These are phyloP conservation scores for Laetiporus sulphureus DNA, from an alignment of 1,284 basidiomycete genomes.

Conservation along the genomic window DNA sequence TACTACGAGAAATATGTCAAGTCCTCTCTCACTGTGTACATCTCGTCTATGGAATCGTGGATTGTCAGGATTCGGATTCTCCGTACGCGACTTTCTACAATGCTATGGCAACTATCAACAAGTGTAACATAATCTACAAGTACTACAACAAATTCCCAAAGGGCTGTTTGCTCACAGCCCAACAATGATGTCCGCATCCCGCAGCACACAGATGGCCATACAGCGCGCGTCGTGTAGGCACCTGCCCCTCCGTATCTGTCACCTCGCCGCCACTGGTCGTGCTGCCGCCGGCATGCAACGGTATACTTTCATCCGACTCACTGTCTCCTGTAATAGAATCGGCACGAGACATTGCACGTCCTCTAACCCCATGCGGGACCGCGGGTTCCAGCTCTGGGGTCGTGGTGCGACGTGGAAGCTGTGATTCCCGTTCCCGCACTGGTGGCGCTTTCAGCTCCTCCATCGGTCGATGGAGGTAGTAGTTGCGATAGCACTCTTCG, in stretches of 20 bases:
- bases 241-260: neutral
- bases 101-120: too few species aligned
- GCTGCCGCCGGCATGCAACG: constrained; percentile 13
- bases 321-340: constrained; percentile 8
- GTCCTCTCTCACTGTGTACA: too few species aligned
- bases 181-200: constrained; percentile 28
- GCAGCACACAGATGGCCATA: constrained; percentile 23
- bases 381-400: constrained; percentile 4
- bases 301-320: constrained; percentile 16
- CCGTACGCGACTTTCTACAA: too few species aligned
- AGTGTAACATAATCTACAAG: too few species aligned
- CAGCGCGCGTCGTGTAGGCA: neutral
- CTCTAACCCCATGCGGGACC: constrained; percentile 5
- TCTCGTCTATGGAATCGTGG: too few species aligned
- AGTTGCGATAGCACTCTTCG: constrained; percentile 61
- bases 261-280: constrained; percentile 7
- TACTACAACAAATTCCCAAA: too few species aligned
- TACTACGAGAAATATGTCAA: too few species aligned
- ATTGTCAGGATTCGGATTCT: too few species aligned
- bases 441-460: constrained; percentile 17
- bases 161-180: constrained; percentile 8
- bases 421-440: neutral
- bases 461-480: constrained; percentile 51
- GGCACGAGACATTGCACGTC: constrained; percentile 13
- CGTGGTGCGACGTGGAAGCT: neutral